Percentiles rank a stretch among this genome's conserved stretches.
phyloP scores from a whole-genome alignment of 441 rosid species.

The Syzygium malaccense region DNA sequence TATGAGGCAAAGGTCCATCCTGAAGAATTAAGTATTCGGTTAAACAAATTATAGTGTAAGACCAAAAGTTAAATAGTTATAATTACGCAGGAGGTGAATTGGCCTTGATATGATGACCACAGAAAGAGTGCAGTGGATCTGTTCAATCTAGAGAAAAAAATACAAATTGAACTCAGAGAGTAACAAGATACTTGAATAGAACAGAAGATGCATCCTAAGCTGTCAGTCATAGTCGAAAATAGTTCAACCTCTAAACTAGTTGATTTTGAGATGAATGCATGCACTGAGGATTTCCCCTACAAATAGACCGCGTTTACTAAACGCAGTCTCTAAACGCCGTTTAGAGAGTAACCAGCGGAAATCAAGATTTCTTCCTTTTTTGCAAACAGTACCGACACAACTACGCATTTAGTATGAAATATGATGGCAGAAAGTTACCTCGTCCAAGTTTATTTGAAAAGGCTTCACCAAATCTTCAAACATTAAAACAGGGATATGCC shows the following conservation, averaged over 20 bases:
- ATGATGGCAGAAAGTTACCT: constrained; percentile 30
- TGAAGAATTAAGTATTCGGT: constrained; percentile 13
- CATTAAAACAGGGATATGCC: constrained; percentile 57
- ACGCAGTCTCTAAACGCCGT: no score
- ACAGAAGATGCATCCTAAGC: neutral
- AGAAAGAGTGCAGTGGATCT: neutral
- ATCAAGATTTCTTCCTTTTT: neutral
- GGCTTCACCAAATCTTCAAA: constrained; percentile 91
- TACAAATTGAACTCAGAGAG: neutral
- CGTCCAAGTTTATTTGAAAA: constrained; percentile 59
- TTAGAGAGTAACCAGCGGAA: neutral
- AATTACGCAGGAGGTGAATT: neutral
- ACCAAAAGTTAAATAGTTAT: neutral
- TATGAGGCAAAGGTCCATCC: constrained; percentile 72
- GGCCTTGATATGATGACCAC: neutral
- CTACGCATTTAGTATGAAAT: neutral
- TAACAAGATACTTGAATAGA: neutral
- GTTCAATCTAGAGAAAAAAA: neutral
- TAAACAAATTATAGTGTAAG: neutral
- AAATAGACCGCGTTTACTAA: neutral
- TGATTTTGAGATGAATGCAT: neutral
- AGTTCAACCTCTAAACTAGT: neutral
- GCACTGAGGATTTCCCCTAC: neutral
- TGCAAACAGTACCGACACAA: neutral
- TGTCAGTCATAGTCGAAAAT: neutral